Conservation (phyloP, 495 filamentous ascomycete species). For the Pyronema omphalodes region DNA sequence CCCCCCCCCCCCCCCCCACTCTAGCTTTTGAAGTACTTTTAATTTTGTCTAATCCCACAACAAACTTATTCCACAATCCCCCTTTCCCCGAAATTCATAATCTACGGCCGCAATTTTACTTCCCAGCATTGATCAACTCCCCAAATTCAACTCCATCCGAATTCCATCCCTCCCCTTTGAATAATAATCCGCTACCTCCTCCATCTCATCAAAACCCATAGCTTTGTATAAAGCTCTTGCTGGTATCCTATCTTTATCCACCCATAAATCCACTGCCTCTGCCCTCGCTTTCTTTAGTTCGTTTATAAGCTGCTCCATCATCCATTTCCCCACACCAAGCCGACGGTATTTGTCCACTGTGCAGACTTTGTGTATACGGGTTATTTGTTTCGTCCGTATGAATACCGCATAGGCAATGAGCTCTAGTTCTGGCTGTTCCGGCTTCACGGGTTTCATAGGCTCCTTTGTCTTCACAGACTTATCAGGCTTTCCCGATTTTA, state of each 20-base stretch:
- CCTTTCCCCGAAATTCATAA: too few species aligned
- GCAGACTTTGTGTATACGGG: constrained; percentile 42
- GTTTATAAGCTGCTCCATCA: constrained; percentile 32
- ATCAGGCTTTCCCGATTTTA: not conserved
- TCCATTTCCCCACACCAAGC: constrained; percentile 34
- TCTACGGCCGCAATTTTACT: too few species aligned
- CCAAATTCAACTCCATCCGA: constrained; percentile 32
- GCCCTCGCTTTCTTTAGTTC: constrained; percentile 36
- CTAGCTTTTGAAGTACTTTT: too few species aligned
- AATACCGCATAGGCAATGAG: constrained; percentile 37
- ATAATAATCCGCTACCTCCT: constrained; percentile 39
- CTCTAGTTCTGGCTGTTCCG: too few species aligned
- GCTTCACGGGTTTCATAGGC: not conserved
- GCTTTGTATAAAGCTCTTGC: constrained; percentile 34
- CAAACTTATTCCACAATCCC: too few species aligned
- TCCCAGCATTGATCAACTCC: too few species aligned
- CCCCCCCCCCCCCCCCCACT: too few species aligned
- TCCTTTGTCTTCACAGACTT: too few species aligned
- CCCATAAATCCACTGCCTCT: constrained; percentile 40
- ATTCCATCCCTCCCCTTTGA: constrained; percentile 37
- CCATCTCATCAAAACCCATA: constrained; percentile 35
- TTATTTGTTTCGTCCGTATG: constrained; percentile 33
- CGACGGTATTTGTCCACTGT: constrained; percentile 34
- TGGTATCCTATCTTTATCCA: constrained; percentile 35
- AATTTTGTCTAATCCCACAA: too few species aligned